Evolutionary conservation across 257 asterid genomes (phyloP).

Genomic region (Lantana camara): DNA sequence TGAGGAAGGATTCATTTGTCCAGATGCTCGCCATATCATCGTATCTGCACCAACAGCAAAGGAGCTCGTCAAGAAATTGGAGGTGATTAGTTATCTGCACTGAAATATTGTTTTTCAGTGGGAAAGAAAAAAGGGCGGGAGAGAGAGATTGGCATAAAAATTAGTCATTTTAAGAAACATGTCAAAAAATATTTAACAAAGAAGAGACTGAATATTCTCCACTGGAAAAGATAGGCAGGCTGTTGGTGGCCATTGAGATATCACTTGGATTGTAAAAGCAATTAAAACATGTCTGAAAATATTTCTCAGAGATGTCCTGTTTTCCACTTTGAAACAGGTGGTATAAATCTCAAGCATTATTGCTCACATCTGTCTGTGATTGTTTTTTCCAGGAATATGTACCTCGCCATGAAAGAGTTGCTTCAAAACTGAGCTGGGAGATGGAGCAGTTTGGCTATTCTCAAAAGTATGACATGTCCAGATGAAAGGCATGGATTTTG

Average conservation of each 20-base stretch:
- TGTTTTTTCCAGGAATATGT: conserved; percentile 40
- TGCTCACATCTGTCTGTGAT: not conserved
- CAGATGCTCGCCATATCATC: conserved; percentile 55
- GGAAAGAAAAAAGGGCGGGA: too few relatives aligned
- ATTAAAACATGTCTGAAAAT: not conserved
- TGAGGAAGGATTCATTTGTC: conserved; percentile 60
- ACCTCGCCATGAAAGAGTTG: conserved; percentile 56
- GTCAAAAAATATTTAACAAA: too few relatives aligned
- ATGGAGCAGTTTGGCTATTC: conserved; percentile 45
- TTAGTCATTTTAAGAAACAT: too few relatives aligned
- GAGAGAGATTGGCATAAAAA: too few relatives aligned
- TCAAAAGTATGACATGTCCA: conserved; percentile 37
- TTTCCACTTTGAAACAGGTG: not conserved
- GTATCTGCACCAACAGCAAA: conserved; percentile 53
- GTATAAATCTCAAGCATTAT: not conserved
- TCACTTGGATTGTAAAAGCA: conserved; percentile 20
- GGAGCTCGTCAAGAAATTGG: conserved; percentile 55
- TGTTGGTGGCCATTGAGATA: conserved; percentile 30
- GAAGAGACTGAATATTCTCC: conserved; percentile 17
- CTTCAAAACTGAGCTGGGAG: conserved; percentile 61
- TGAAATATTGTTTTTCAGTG: not conserved
- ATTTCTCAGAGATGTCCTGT: not conserved
- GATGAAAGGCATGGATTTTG: conserved; percentile 34
- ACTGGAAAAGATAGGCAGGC: not conserved
- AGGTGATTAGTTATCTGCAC: conserved; percentile 36